These are phyloP conservation scores for Eragrostis curvula DNA, from an alignment of 176 grass and related monocot genomes.

Conservation along the genomic window DNA sequence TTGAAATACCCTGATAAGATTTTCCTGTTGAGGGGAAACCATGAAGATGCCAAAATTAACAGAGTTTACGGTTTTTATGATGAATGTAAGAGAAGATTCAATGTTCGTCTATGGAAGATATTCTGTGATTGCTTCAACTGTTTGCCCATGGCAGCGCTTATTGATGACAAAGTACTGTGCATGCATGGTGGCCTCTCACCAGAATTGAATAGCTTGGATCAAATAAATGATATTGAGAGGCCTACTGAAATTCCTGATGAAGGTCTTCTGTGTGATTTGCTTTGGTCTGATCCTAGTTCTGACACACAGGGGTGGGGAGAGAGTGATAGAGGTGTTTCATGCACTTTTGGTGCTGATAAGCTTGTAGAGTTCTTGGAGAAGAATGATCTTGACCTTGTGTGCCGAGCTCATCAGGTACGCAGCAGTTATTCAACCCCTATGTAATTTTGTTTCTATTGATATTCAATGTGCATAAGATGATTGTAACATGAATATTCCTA, in stretches of 20 bases:
- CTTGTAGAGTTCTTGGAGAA: slow-evolving; percentile 84
- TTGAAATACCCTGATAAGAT: slow-evolving; percentile 79
- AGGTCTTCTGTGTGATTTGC: slow-evolving; percentile 75
- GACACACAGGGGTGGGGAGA: slow-evolving; percentile 68
- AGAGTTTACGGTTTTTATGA: slow-evolving; percentile 89
- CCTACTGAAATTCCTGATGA: slow-evolving; percentile 73
- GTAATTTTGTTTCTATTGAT: neutral
- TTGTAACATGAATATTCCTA: slow-evolving; percentile 16
- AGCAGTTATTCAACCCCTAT: slow-evolving; percentile 23
- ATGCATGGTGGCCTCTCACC: slow-evolving; percentile 86
- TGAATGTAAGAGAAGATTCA: slow-evolving; percentile 85
- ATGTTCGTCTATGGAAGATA: slow-evolving; percentile 84
- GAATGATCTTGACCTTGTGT: slow-evolving; percentile 83
- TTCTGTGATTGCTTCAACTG: slow-evolving; percentile 90
- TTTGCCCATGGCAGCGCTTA: slow-evolving; percentile 73
- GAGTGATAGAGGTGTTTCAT: slow-evolving; percentile 78
- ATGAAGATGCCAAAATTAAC: slow-evolving; percentile 86
- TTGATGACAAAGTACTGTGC: slow-evolving; percentile 73
- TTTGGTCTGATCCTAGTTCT: slow-evolving; percentile 78
- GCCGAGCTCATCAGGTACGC: slow-evolving; percentile 69
- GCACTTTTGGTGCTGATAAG: slow-evolving; percentile 77
- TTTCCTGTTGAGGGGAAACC: slow-evolving; percentile 75
- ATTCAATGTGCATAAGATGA: slow-evolving; percentile 12
- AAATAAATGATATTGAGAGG: slow-evolving; percentile 68
- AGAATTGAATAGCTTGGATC: slow-evolving; percentile 74